These are phyloP conservation scores for Persicaria maculosa DNA, from an alignment of 148 eudicot genomes.

Conservation along the genomic window DNA sequence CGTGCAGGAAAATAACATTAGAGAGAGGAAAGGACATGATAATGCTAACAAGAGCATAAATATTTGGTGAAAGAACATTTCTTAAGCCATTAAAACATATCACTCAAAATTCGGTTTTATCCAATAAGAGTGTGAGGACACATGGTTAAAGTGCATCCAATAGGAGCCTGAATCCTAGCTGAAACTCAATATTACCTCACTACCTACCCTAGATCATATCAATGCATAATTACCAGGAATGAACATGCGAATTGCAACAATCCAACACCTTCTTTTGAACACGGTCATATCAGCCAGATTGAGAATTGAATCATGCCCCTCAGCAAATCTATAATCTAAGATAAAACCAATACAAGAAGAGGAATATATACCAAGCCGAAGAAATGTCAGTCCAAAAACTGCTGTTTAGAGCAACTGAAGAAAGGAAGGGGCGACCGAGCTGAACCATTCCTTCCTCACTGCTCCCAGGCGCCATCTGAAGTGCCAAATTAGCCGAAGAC, in stretches of 20 bases:
- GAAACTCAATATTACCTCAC: background rate
- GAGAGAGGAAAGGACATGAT: background rate
- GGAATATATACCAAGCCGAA: slow-evolving; percentile 68
- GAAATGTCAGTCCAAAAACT: slow-evolving; percentile 62
- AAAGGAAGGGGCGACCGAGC: slow-evolving; percentile 80
- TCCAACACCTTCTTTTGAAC: background rate
- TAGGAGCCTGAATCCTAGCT: background rate
- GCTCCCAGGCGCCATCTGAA: slow-evolving; percentile 31
- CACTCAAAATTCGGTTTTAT: background rate
- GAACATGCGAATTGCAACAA: background rate
- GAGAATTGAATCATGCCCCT: background rate
- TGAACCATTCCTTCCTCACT: slow-evolving; percentile 37
- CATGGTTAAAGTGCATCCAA: background rate
- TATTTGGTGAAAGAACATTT: background rate
- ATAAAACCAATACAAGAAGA: background rate
- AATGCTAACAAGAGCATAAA: background rate
- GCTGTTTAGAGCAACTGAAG: slow-evolving; percentile 53
- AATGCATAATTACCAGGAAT: background rate
- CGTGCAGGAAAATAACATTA: background rate
- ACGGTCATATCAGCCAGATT: background rate
- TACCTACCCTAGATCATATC: background rate
- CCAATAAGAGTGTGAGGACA: background rate
- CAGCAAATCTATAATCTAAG: background rate
- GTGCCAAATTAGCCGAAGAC: slow-evolving; percentile 18
- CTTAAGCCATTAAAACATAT: background rate